A percentile compares a stretch with the other conserved stretches of the same genome.
These are phyloP conservation scores for Exophiala calicioides DNA, from an alignment of 2,329 filamentous ascomycete species.

Conservation along the genomic window DNA sequence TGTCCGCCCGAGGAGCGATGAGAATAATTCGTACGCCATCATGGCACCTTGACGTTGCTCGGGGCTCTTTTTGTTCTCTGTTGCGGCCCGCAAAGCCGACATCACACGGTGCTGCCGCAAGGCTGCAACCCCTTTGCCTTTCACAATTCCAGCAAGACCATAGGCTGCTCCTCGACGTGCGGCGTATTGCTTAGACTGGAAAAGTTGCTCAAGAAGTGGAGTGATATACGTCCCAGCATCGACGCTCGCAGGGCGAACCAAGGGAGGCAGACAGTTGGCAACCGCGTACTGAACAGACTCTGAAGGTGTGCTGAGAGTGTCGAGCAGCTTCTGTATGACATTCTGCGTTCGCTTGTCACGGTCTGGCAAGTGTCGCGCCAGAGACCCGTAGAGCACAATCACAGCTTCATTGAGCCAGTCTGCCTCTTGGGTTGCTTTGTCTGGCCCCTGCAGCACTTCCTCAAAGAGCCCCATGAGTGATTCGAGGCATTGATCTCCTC, in stretches of 20 bases:
- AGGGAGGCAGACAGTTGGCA: slow-evolving; percentile 85
- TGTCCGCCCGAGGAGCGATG: slow-evolving; percentile 77
- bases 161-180: slow-evolving; percentile 90
- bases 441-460: slow-evolving; percentile 78
- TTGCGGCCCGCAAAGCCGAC: slow-evolving; percentile 73
- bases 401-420: slow-evolving; percentile 96
- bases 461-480: slow-evolving; percentile 92
- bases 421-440: slow-evolving; percentile 75
- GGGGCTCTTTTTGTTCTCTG: slow-evolving; percentile 93
- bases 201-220: slow-evolving; percentile 75
- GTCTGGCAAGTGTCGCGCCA: slow-evolving; percentile 80
- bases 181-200: slow-evolving; percentile 90
- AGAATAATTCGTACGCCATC: slow-evolving; percentile 86
- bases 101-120: slow-evolving; percentile 85
- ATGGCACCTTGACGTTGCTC: slow-evolving; percentile 87
- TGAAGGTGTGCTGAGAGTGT: slow-evolving; percentile 88
- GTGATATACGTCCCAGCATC: slow-evolving; percentile 79
- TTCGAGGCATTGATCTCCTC: slow-evolving; percentile 81
- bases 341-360: slow-evolving; percentile 86
- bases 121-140: slow-evolving; percentile 79
- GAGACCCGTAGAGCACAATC: slow-evolving; percentile 92
- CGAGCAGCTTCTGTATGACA: slow-evolving; percentile 81
- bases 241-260: slow-evolving; percentile 78
- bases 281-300: slow-evolving; percentile 97
- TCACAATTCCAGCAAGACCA: slow-evolving; percentile 85